Conservation (phyloP, 805 yeast species). For the Naumovozyma baii region DNA sequence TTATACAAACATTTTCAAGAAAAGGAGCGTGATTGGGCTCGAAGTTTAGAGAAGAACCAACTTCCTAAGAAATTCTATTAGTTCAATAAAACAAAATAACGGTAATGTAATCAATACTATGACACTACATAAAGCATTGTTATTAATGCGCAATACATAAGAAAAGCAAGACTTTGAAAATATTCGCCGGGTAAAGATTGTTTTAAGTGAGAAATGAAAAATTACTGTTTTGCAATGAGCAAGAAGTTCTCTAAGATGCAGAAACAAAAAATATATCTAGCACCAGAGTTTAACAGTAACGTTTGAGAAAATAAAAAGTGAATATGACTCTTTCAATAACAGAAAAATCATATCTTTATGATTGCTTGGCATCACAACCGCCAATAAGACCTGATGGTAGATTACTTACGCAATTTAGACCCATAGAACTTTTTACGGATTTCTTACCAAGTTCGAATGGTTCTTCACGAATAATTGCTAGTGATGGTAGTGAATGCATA, state of each 20-base stretch:
- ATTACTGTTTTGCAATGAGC: no score
- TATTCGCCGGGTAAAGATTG: no score
- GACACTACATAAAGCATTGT: no score
- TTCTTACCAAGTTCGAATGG: slow-evolving; percentile 87
- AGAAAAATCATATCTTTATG: slow-evolving; percentile 66
- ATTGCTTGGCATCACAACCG: slow-evolving; percentile 51
- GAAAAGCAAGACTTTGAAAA: no score
- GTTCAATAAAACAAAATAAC: no score
- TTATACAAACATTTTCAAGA: slow-evolving; percentile 1
- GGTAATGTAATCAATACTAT: no score
- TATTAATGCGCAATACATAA: no score
- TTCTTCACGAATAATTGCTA: slow-evolving; percentile 73
- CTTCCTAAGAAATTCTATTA: no score
- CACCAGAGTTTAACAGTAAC: not conserved
- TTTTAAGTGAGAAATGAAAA: no score
- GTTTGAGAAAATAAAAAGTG: not conserved
- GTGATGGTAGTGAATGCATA: slow-evolving; percentile 90
- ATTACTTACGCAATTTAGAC: slow-evolving; percentile 62
- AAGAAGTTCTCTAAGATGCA: no score
- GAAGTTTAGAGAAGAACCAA: not conserved
- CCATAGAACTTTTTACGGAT: slow-evolving; percentile 71
- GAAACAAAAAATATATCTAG: no score
- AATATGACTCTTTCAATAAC: slow-evolving; percentile 66
- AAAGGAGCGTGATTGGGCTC: not conserved
- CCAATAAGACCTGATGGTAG: slow-evolving; percentile 84